Evolutionary conservation across 2,329 filamentous ascomycete species (phyloP).

Genomic region (Penicillium sp.): DNA sequence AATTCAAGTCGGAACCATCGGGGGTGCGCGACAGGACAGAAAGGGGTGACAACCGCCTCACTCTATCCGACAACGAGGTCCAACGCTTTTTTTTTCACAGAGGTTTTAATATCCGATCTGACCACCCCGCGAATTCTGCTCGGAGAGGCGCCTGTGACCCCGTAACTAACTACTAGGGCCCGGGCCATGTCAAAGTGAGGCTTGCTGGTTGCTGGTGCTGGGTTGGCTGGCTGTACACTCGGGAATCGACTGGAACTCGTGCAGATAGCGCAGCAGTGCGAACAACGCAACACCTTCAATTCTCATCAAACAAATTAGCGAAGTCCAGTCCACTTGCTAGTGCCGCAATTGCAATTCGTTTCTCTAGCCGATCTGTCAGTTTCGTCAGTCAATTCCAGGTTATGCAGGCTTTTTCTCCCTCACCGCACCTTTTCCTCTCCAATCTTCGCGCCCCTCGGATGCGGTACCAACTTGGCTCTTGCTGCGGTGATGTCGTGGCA

Average conservation of each 20-base stretch:
- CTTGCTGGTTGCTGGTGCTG: no score
- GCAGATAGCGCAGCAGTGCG: neutral
- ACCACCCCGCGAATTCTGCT: no score
- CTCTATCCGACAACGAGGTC: constrained; percentile 29
- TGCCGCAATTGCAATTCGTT: no score
- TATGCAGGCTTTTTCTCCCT: constrained; percentile 2
- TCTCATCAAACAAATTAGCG: neutral
- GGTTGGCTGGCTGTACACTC: no score
- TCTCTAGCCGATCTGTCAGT: no score
- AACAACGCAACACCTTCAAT: constrained; percentile 4
- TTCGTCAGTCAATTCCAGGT: no score
- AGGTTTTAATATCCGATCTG: constrained; percentile 6
- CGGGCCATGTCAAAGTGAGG: constrained; percentile 24
- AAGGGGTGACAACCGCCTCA: constrained; percentile 30
- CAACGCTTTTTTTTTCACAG: constrained; percentile 34
- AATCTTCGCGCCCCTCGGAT: no score
- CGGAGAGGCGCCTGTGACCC: no score
- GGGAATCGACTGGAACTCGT: constrained; percentile 12
- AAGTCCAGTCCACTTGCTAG: no score
- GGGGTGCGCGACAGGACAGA: constrained; percentile 12
- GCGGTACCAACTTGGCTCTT: constrained; percentile 26
- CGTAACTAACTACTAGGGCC: no score
- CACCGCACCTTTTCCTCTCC: constrained; percentile 27
- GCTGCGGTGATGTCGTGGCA: constrained; percentile 36
- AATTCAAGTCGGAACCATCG: constrained; percentile 21